Base-by-base conservation (phyloP, 805 yeast species). In the Wickerhamiella siamensis region DNA sequence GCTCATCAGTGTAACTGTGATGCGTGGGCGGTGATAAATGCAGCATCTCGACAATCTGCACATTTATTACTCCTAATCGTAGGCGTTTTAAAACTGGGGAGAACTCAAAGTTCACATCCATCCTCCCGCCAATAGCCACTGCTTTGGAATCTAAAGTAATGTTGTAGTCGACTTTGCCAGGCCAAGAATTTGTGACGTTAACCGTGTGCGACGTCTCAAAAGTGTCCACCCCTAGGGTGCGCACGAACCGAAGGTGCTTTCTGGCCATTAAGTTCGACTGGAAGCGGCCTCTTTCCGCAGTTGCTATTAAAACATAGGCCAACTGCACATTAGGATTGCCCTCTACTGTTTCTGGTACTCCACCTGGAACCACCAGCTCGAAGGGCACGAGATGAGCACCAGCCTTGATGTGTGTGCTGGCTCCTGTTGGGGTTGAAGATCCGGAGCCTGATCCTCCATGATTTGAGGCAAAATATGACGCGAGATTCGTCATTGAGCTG, bases 131-230 rank as follows among this genome's bases (percentile, higher is more conserved):
- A 34, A 91, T 77, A 0, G 97, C 93, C 19, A 84, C 72, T 0
- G 96, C 94, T 53, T 83, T 79, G 20, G 83, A 69, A 0, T 97
- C 96, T 4, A 83, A 77, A 41, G 83, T 79, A 45, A 91, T 75
- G 2, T 84, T 72, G 58, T 88, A 88, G 54, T 88, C 96, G 26
- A 88, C 83, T 57, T 91, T 91, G 36, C 76, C 66, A 2, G 97
- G 96, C 97, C 97, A 88, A 1, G 87, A 78, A 57, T 88, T 88
- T 55, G 86, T 95, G 26, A 88, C 93, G 0, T 94, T 83, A 51
- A 87, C 82, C 0, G 97, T 83, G 59, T 88, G 96, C 0, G 93
- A 71, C 19, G 86, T 66, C 53, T 91, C 97, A 3, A 82, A 72
- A 1, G 93, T 72, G 58, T 88, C 97, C 0, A 94, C 73, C 2